Base-by-base conservation (phyloP, 305 asterid species). In the Caryopteris hybrid region DNA sequence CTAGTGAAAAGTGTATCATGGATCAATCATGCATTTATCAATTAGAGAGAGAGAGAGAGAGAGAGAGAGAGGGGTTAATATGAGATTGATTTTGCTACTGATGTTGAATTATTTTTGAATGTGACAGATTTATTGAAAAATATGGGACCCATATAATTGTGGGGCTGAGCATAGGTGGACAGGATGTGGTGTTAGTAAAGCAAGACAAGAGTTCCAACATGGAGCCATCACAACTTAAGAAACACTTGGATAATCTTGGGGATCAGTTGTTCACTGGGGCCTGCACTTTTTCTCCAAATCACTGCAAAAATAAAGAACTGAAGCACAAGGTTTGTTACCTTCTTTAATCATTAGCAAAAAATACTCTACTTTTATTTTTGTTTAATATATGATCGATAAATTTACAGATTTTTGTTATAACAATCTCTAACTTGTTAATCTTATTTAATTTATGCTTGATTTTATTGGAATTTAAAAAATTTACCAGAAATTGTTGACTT, bases 71-170 rank as follows among this genome's bases (percentile, higher is more conserved):
- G n/a, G n/a, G n/a, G n/a, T n/a, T n/a, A n/a, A n/a, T n/a, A n/a
- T n/a, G n/a, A n/a, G n/a, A n/a, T n/a, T 0, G 42, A 51, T 51
- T 17, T 57, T 41, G 16, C 12, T 22, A 2, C 42, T 43, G 22
- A n/a, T 59, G 5, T 1, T 55, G 36, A 61, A 58, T 58, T 29
- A 53, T 51, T 79, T 59, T 62, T 33, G 50, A 8, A 72, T 64
- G 69, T 68, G 83, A 75, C 92, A 93, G 98, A 72, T 93, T 90
- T 79, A 93, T 93, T 23, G 94, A 90, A 76, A 93, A 85, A 79
- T 88, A 90, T 70, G 98, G 98, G 6, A 93, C 98, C 8, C 98
- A 93, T 73, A 78, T 93, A 55, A 81, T 93, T 6, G 97, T 93
- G 77, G 98, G 97, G 71, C 65, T 93, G 63, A 81, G 96, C 79